Evolutionary conservation across 768 basidiomycete species (phyloP).

Genomic region (Lentinula edodes): DNA sequence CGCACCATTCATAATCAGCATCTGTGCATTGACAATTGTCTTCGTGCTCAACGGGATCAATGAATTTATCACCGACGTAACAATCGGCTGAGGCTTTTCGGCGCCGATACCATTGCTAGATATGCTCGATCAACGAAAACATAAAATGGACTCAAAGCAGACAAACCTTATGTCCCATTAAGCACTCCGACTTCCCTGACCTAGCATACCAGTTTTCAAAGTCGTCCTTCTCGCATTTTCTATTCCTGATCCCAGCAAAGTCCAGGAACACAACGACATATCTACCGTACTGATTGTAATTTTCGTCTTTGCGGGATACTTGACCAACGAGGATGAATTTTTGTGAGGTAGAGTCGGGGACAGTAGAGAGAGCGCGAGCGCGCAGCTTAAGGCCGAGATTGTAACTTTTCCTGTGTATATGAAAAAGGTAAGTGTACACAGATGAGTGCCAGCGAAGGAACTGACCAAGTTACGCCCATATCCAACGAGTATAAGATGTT

Average conservation of each 20-base stretch:
- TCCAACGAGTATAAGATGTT: constrained; percentile 75
- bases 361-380: constrained; percentile 74
- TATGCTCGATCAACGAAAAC: not conserved
- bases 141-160: not conserved
- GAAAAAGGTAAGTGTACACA: not conserved
- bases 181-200: constrained; percentile 58
- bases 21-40: constrained; percentile 81
- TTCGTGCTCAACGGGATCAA: constrained; percentile 78
- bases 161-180: constrained; percentile 91
- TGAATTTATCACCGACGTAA: constrained; percentile 86
- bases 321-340: constrained; percentile 90
- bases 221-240: constrained; percentile 66
- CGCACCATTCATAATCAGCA: constrained; percentile 91
- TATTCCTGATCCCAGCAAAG: constrained; percentile 62
- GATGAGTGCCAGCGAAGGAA: not conserved
- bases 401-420: constrained; percentile 54
- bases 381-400: constrained; percentile 66
- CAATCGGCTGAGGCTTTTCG: constrained; percentile 81
- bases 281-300: constrained; percentile 38
- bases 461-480: constrained; percentile 79
- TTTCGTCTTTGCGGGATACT: constrained; percentile 55
- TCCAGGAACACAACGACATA: constrained; percentile 79
- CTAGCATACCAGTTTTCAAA: constrained; percentile 89
- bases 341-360: constrained; percentile 94
- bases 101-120: constrained; percentile 89